Base-by-base conservation (phyloP, 108 stramenopile genomes). In the Cyclotella atomus region DNA sequence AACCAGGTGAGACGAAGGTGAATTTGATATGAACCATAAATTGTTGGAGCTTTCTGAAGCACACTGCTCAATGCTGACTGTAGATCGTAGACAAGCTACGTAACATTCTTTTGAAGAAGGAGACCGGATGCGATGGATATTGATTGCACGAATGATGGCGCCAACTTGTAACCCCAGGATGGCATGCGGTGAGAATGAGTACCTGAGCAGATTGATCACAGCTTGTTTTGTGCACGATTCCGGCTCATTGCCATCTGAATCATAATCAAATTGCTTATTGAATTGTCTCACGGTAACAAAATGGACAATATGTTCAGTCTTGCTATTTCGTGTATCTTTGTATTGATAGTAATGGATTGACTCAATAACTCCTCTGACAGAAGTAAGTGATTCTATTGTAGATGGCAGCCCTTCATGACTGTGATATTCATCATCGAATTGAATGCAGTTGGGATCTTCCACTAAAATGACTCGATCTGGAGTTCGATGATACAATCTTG, bases 1-100 rank as follows among this genome's bases (percentile, higher is more conserved):
- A n/a, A 81, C 54, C 25, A 81, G 20, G 16, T 24, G 35, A 61
- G 70, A 81, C 3, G 79, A 62, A 30, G 55, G 61, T 14, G 17
- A 23, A 27, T 23, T 55, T n/a, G 67, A 54, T 16, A 79, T 20
- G 75, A 68, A 83, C 59, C n/a, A n/a, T 47, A 44, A 56, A 65
- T 23, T 33, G 24, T 64, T 33, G 25, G n/a, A 28, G 30, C 62
- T 59, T 21, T 81, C 79, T 57, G 59, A 59, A 53, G 81, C 77
- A 67, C 81, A 82, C 23, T 60, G 28, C 60, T 82, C 81, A 50
- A 91, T 72, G n/a, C 72, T 46, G 24, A 94, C 50, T 14, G 87
- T 91, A 10, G 93, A 90, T 52, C 93, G 79, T 12, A 91, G 70
- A 46, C 89, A 92, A 20, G 88, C 85, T 12, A 87, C 88, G 73